These are phyloP conservation scores for Sporodiniella umbellata DNA, from an alignment of 371 early-diverging fungal species.

Conservation along the genomic window DNA sequence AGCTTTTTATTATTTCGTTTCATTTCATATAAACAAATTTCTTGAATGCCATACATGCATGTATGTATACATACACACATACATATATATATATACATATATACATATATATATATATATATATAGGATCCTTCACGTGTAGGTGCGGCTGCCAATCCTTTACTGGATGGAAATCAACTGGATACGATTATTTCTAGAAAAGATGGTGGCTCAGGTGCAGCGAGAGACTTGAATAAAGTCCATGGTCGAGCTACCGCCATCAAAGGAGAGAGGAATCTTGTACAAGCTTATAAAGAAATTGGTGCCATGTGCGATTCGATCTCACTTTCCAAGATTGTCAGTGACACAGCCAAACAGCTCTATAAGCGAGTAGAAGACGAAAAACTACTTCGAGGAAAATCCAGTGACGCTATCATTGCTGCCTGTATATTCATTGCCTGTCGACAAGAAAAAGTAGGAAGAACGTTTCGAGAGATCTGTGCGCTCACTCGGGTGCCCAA, in stretches of 20 bases:
- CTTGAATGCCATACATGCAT: no score
- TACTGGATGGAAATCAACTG: conserved; percentile 84
- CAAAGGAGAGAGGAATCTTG: conserved; percentile 78
- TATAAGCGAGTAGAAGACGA: conserved; percentile 91
- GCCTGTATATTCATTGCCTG: conserved; percentile 98
- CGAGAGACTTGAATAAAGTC: conserved; percentile 72
- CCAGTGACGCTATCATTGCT: conserved; percentile 90
- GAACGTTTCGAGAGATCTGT: conserved; percentile 98
- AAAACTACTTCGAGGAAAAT: conserved; percentile 88
- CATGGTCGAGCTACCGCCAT: conserved; percentile 71
- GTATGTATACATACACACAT: no score
- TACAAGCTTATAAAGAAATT: conserved; percentile 93
- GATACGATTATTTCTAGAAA: conserved; percentile 87
- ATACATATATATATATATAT: background rate
- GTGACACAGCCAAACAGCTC: conserved; percentile 94
- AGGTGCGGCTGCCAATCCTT: conserved; percentile 92
- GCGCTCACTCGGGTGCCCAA: conserved; percentile 92
- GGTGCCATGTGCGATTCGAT: conserved; percentile 90
- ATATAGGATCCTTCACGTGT: conserved; percentile 96
- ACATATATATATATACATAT: no score
- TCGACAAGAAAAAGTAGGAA: conserved; percentile 84
- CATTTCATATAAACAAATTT: conserved; percentile 6
- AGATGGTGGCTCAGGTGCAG: conserved; percentile 80
- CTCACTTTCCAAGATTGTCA: conserved; percentile 80
- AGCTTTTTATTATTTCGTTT: no score